Evolutionary conservation across 768 basidiomycete species (phyloP).

Genomic region (Suillus discolor): DNA sequence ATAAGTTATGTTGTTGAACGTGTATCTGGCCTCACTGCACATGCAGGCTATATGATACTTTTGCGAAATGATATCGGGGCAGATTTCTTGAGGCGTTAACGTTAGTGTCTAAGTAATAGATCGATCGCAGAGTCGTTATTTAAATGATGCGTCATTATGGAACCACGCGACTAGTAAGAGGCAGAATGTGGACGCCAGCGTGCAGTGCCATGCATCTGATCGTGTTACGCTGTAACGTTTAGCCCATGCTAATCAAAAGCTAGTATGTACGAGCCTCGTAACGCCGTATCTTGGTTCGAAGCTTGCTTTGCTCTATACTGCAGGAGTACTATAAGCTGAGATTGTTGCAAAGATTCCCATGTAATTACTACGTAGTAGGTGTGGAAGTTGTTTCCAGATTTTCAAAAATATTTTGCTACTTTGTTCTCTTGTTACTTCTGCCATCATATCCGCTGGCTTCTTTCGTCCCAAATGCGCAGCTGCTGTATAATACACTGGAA

Average conservation of each 20-base stretch:
- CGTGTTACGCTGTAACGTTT: background rate
- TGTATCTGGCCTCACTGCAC: background rate
- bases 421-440: conserved; percentile 4
- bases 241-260: background rate
- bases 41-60: background rate
- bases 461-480: conserved; percentile 3
- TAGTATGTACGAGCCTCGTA: background rate
- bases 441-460: conserved; percentile 3
- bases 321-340: background rate
- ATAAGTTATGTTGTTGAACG: no score
- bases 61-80: background rate
- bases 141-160: background rate
- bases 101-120: background rate
- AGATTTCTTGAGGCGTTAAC: no score
- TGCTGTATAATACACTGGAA: conserved; percentile 4
- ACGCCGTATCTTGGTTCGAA: background rate
- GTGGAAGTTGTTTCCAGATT: conserved; percentile 1
- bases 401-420: background rate
- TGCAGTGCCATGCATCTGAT: background rate
- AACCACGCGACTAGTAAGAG: no score
- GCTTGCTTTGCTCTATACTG: background rate
- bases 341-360: conserved; percentile 7
- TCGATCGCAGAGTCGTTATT: background rate
- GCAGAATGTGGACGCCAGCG: no score
- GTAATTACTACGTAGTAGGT: background rate